Percentiles rank a stretch among this genome's conserved stretches.
phyloP scores from a whole-genome alignment of 2,329 filamentous ascomycete species.

The Falciphora oryzae region DNA sequence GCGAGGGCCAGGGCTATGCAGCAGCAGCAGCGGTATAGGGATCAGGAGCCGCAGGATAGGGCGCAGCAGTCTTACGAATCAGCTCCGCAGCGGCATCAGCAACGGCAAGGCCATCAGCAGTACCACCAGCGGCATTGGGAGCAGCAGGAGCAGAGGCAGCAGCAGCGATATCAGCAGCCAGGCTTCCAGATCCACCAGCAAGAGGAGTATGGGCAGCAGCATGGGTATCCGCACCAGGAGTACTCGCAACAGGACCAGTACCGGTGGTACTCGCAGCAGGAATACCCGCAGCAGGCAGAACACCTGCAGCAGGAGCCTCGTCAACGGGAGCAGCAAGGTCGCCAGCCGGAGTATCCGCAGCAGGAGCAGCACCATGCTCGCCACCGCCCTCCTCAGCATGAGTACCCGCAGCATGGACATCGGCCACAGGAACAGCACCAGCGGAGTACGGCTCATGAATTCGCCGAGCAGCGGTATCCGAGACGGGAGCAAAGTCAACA shows the following conservation, averaged over 20 bases:
- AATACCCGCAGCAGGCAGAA: slow-evolving; percentile 5
- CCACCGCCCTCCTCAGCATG: too few species aligned
- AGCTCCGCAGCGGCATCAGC: slow-evolving; percentile 3
- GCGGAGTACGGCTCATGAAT: background rate
- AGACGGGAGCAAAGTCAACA: background rate
- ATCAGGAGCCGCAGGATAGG: background rate
- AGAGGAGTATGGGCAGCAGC: background rate
- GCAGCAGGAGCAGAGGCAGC: slow-evolving; percentile 5
- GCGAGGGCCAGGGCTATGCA: slow-evolving; percentile 12
- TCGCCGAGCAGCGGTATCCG: background rate
- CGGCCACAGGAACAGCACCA: background rate
- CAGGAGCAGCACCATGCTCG: background rate
- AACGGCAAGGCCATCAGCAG: slow-evolving; percentile 3
- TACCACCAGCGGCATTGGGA: background rate
- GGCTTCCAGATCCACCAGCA: background rate
- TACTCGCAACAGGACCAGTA: background rate
- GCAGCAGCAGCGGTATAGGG: background rate
- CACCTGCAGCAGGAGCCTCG: slow-evolving; percentile 1
- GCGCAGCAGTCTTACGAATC: background rate
- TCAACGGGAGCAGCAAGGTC: background rate
- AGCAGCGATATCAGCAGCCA: background rate
- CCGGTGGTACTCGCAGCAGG: background rate
- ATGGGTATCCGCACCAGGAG: background rate
- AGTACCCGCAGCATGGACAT: background rate
- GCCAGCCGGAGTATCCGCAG: background rate